Evolutionary conservation across 345 rosid genomes (phyloP).

Genomic region (Lumnitzera littorea): DNA sequence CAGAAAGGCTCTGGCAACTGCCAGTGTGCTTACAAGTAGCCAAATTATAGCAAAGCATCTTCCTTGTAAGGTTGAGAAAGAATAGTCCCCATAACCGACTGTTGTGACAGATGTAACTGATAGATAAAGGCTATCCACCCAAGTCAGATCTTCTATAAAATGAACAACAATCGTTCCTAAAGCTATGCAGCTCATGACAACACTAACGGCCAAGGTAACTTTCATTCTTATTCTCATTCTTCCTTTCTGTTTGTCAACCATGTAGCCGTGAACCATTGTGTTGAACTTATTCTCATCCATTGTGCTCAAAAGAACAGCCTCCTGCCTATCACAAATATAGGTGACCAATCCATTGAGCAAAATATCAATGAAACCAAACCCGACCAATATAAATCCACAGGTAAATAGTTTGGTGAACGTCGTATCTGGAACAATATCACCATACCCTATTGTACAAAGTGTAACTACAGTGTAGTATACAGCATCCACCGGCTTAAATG

Average conservation of each 20-base stretch:
- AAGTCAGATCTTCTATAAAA: constrained; percentile 35
- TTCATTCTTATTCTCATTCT: constrained; percentile 61
- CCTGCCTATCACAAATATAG: constrained; percentile 60
- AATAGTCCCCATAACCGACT: constrained; percentile 60
- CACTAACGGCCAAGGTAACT: constrained; percentile 42
- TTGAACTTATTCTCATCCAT: constrained; percentile 41
- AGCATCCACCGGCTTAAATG: constrained; percentile 46
- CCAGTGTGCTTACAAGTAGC: constrained; percentile 49
- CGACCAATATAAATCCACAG: constrained; percentile 42
- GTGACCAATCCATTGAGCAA: constrained; percentile 52
- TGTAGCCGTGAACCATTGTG: constrained; percentile 33
- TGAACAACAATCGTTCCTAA: constrained; percentile 36
- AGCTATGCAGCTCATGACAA: constrained; percentile 40
- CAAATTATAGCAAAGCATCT: constrained; percentile 62
- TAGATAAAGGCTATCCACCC: constrained; percentile 62
- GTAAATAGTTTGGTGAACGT: constrained; percentile 53
- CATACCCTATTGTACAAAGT: constrained; percentile 63
- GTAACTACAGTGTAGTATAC: constrained; percentile 62
- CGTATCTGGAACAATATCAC: constrained; percentile 57
- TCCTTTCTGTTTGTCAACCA: constrained; percentile 54
- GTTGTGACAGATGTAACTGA: constrained; percentile 65
- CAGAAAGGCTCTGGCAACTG: constrained; percentile 60
- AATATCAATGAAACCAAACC: constrained; percentile 58
- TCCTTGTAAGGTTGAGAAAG: constrained; percentile 34
- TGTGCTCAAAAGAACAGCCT: constrained; percentile 42